Evolutionary conservation across 352 stramenopile species (phyloP).

Genomic region (Thraustotheca clavata): DNA sequence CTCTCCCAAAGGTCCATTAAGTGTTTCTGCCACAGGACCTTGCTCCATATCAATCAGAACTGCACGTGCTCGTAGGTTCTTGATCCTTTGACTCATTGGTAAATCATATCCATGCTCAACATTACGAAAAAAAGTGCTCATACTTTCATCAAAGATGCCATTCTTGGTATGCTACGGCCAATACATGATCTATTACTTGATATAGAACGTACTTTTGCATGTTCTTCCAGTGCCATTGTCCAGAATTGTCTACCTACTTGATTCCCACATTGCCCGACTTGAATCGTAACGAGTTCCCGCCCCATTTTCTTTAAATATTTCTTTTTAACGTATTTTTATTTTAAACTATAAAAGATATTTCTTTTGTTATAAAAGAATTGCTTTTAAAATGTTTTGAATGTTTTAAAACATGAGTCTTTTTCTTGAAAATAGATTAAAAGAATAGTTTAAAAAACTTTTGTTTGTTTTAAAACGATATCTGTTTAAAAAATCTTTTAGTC

Average conservation of each 20-base stretch:
- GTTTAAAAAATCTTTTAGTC: too few species aligned
- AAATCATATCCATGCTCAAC: slow-evolving; percentile 65
- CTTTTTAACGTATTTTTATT: too few species aligned
- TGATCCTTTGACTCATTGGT: slow-evolving; percentile 37
- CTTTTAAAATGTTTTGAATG: too few species aligned
- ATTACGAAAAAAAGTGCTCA: slow-evolving; percentile 91
- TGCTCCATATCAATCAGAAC: slow-evolving; percentile 93
- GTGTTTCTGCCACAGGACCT: slow-evolving; percentile 77
- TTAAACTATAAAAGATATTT: too few species aligned
- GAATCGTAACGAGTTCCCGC: slow-evolving; percentile 82
- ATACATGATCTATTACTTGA: neutral
- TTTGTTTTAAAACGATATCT: too few species aligned
- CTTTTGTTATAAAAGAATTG: too few species aligned
- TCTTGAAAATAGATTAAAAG: too few species aligned
- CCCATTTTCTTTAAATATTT: slow-evolving; percentile 55
- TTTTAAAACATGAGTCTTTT: too few species aligned
- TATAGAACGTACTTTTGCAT: slow-evolving; percentile 47
- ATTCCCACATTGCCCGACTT: slow-evolving; percentile 93
- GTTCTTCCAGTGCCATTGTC: slow-evolving; percentile 83
- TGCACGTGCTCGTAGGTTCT: slow-evolving; percentile 64
- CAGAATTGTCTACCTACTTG: slow-evolving; percentile 91
- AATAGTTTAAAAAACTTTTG: too few species aligned
- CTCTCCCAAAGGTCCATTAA: slow-evolving; percentile 67
- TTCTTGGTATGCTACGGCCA: slow-evolving; percentile 36
- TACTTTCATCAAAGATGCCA: slow-evolving; percentile 79